Base-by-base conservation (phyloP, 768 basidiomycete species). In the Pisolithus marmoratus region DNA sequence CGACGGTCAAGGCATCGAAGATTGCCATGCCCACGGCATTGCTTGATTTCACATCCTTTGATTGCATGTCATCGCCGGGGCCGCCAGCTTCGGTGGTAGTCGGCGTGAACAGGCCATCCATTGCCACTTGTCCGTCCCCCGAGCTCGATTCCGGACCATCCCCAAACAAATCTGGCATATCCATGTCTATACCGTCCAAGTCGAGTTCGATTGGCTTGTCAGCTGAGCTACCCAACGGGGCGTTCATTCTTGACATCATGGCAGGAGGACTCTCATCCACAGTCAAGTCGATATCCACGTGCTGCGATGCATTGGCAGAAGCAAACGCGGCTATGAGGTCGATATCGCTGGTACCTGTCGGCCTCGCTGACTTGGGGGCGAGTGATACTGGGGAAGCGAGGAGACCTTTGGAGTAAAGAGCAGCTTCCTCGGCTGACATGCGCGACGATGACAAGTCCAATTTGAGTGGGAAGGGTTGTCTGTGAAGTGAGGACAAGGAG, bases 141-240 rank as follows among this genome's bases (percentile, higher is more conserved):
- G 75, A 60, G 15, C 60, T 56, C 6, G 72, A 54, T 37, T 74
- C 76, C 15, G 66, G 57, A 20, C 64, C 59, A 46, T 80, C 78
- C 7, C 83, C 80, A 57, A 85, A 87, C 14, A 85, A 66, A 58
- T 78, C 76, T 38, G 71, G 55, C 74, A 83, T 83, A 61, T 83
- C 81, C 48, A 85, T 79, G 56, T 87, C 84, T 65, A 84, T 82
- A 47, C 59, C 57, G 43, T 89, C 87, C 50, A 90, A 60, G 63
- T 90, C 87, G 23, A 90, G 75, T 60, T 89, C 88, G 51, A 90
- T 90, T 19, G 89, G 87, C 63, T 87, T 86, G 63, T 91, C 88
- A 1, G 81, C 85, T 6, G 84, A 85, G 60, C 70, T 83, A 14
- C 88, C 85, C 27, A 74, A 49, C 38, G 64, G 40, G 44, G 71